phyloP scores from a whole-genome alignment of 352 stramenopile species.

The Phytopythium boreale region DNA sequence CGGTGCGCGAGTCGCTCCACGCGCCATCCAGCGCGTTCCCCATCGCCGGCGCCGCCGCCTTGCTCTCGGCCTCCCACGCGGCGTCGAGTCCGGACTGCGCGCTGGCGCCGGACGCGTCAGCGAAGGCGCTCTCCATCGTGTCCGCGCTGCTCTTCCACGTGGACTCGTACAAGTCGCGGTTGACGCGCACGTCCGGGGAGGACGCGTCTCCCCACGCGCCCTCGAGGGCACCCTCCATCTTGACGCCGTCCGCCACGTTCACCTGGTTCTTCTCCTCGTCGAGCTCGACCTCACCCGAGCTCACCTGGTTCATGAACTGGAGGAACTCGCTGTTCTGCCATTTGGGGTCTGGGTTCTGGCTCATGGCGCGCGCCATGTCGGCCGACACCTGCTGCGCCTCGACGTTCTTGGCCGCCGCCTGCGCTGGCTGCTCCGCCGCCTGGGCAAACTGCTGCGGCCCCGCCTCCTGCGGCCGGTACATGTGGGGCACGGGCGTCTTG shows the following conservation, averaged over 20 bases:
- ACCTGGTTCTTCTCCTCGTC: constrained; percentile 80
- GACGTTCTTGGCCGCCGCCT: constrained; percentile 23
- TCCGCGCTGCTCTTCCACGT: constrained; percentile 39
- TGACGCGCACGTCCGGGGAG: constrained; percentile 37
- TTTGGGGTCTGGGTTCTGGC: constrained; percentile 72
- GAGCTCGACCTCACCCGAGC: constrained; percentile 65
- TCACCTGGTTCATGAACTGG: constrained; percentile 84
- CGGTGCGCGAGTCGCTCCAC: constrained; percentile 45
- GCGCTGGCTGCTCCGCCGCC: constrained; percentile 19
- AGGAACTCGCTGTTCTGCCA: constrained; percentile 87
- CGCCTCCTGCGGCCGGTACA: constrained; percentile 28
- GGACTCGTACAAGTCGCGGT: constrained; percentile 60
- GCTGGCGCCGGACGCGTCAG: constrained; percentile 16
- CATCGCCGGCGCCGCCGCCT: constrained; percentile 14
- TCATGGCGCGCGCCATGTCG: constrained; percentile 77
- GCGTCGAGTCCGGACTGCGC: constrained; percentile 32
- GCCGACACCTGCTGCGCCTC: constrained; percentile 53
- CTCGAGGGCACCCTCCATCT: constrained; percentile 55
- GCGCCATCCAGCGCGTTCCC: constrained; percentile 35
- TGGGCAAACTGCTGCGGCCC: constrained; percentile 24
- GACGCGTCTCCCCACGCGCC: constrained; percentile 50
- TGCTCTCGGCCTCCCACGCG: constrained; percentile 35
- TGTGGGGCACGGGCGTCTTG: constrained; percentile 36
- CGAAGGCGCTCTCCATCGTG: constrained; percentile 57
- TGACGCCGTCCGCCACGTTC: constrained; percentile 20